Percentiles rank a stretch among this genome's conserved stretches.
These are phyloP conservation scores for Phaeotremella fagi DNA, from an alignment of 768 basidiomycete genomes.

Conservation along the genomic window DNA sequence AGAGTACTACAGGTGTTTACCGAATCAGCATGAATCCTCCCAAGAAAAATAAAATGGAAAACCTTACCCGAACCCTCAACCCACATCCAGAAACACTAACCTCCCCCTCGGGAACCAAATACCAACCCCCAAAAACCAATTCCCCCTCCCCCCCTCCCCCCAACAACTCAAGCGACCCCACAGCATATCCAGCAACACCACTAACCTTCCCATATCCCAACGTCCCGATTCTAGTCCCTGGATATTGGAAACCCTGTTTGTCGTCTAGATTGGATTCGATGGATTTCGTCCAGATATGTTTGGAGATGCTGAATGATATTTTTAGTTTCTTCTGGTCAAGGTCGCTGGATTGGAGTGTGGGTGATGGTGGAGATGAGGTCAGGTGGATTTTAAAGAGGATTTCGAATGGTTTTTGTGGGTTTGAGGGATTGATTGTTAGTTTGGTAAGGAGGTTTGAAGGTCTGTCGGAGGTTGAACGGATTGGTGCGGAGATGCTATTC, in stretches of 20 bases:
- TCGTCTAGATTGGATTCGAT: constrained; percentile 11
- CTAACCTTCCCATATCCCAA: background rate
- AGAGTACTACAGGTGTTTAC: background rate
- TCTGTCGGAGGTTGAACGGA: background rate
- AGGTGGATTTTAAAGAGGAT: constrained; percentile 3
- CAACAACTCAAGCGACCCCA: background rate
- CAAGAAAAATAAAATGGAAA: too few relatives aligned
- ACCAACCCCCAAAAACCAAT: constrained; percentile 9
- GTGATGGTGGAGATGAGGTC: background rate
- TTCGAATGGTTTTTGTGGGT: background rate
- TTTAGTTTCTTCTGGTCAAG: constrained; percentile 4
- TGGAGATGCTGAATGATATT: constrained; percentile 3
- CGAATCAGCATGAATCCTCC: background rate
- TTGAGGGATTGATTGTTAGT: background rate
- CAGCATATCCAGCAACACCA: background rate
- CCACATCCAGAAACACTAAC: constrained; percentile 8
- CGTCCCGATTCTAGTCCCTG: constrained; percentile 4
- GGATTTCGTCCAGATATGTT: constrained; percentile 9
- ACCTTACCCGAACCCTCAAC: constrained; percentile 8
- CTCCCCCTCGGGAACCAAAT: constrained; percentile 1
- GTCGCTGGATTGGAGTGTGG: constrained; percentile 1
- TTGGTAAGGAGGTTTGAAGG: background rate
- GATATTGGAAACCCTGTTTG: constrained; percentile 6
- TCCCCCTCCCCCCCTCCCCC: background rate
- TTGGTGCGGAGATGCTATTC: constrained; percentile 1